These are phyloP conservation scores for Blakeslea trispora DNA, from an alignment of 371 early-diverging fungal species.

Conservation along the genomic window DNA sequence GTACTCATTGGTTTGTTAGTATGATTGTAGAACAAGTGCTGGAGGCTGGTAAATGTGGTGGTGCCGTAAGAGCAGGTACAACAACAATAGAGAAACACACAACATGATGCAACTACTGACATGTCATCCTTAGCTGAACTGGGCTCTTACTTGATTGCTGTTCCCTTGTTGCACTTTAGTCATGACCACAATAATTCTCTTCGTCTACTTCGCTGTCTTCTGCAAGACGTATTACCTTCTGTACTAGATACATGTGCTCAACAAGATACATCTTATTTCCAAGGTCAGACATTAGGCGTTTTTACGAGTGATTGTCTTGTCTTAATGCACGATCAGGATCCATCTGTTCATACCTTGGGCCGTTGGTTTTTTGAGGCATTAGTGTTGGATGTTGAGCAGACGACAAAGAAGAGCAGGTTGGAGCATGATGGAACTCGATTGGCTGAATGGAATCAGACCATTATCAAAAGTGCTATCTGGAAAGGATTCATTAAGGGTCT, in stretches of 20 bases:
- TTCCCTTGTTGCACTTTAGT: conserved; percentile 31
- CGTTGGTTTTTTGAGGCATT: conserved; percentile 36
- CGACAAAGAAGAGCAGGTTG: conserved; percentile 10
- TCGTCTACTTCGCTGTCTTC: conserved; percentile 37
- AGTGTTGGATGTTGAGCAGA: conserved; percentile 16
- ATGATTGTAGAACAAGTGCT: conserved; percentile 52
- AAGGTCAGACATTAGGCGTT: conserved; percentile 56
- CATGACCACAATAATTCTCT: conserved; percentile 30
- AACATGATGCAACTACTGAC: too few species aligned
- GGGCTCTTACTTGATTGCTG: conserved; percentile 47
- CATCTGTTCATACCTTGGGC: conserved; percentile 27
- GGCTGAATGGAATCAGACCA: conserved; percentile 31
- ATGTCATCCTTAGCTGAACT: conserved; percentile 40
- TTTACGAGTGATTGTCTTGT: conserved; percentile 51
- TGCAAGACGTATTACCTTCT: conserved; percentile 41
- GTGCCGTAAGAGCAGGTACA: conserved; percentile 55
- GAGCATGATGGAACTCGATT: conserved; percentile 27
- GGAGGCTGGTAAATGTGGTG: conserved; percentile 52
- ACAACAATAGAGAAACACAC: too few species aligned
- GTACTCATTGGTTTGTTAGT: conserved; percentile 46
- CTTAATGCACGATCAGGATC: conserved; percentile 34
- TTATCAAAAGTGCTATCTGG: conserved; percentile 45
- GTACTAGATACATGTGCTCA: conserved; percentile 26
- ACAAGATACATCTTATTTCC: conserved; percentile 45
- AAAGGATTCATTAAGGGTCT: conserved; percentile 52